These are phyloP conservation scores for Fusarium dimerum DNA, from an alignment of 2,329 filamentous ascomycete species.

Conservation along the genomic window DNA sequence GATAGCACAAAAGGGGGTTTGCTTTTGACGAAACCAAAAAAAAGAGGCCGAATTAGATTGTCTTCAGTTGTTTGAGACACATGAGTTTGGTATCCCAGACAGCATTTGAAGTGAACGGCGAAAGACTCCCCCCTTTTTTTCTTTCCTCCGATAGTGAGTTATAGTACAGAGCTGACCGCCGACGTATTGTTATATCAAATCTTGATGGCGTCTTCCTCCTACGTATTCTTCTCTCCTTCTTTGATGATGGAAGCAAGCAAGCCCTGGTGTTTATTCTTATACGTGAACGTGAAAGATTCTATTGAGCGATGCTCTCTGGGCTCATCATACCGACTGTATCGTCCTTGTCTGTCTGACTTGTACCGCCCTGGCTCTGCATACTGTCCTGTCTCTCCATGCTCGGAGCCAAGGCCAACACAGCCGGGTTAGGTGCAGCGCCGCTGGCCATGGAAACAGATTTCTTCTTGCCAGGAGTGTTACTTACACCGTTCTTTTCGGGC, in stretches of 20 bases:
- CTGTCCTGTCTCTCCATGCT: slow-evolving; percentile 62
- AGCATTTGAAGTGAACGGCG: too few relatives aligned
- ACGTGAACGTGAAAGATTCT: slow-evolving; percentile 8
- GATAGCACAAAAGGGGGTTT: too few relatives aligned
- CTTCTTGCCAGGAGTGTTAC: slow-evolving; percentile 54
- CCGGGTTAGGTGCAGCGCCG: slow-evolving; percentile 40
- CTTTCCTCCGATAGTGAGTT: too few relatives aligned
- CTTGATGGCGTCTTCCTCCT: too few relatives aligned
- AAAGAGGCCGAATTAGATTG: too few relatives aligned
- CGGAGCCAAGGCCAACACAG: slow-evolving; percentile 42
- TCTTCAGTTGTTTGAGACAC: too few relatives aligned
- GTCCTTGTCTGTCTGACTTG: slow-evolving; percentile 67
- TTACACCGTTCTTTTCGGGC: slow-evolving; percentile 37
- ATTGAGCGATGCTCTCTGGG: slow-evolving; percentile 70
- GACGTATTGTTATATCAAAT: too few relatives aligned
- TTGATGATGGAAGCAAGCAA: background rate
- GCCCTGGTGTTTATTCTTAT: slow-evolving; percentile 5
- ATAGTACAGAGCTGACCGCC: too few relatives aligned
- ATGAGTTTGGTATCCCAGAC: too few relatives aligned
- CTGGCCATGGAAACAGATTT: slow-evolving; percentile 43
- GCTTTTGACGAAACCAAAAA: too few relatives aligned
- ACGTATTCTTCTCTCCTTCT: too few relatives aligned
- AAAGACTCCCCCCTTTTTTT: too few relatives aligned
- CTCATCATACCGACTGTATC: slow-evolving; percentile 78
- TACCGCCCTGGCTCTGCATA: slow-evolving; percentile 57